Base-by-base conservation (phyloP, 108 stramenopile species). In the Nitzschia inconspicua region DNA sequence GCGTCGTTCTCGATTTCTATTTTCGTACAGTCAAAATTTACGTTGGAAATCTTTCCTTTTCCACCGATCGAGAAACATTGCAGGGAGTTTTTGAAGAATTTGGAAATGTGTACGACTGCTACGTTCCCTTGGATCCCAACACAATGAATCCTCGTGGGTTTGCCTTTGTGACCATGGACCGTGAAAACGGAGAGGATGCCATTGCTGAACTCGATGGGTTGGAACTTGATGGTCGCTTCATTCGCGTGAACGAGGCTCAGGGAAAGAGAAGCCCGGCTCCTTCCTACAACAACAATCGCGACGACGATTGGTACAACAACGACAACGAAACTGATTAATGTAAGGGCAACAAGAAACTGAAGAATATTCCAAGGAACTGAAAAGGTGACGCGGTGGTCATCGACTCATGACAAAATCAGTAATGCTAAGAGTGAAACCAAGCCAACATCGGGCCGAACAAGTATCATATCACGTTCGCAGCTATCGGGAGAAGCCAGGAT, bases 81-180 rank as follows among this genome's bases (percentile, higher is more conserved):
- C 28, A 66, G 23, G 73, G 76, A 26, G 60, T 78, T 23, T 95
- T 95, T 68, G 67, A 37, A 43, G 79, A 79, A 47, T 89, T 80
- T 62, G 93, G 88, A 28, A 49, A 70, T 23, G 86, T 95, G 5
- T 67, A 50, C 48, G 86, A 88, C 47, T 79, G 76, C 75, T 86
- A 82, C 81, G 52, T 95, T 51, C 90, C 90, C 27, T 48, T 50
- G n/a, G 87, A 87, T 57, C 76, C 68, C 16, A 82, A 90, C 27
- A 76, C 70, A 34, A 79, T 78, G 26, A 57, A 57, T 10, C 75
- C 88, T 44, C 86, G 86, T 54, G 96, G 93, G 39, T 94, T 94
- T 74, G 93, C 82, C 18, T 94, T 91, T 56, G 82, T 94, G 4
- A 84, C 86, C 44, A 88, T 94, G 85, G 73, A 65, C n/a, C 64